phyloP scores from a whole-genome alignment of 495 filamentous ascomycete genomes.

The Tetracladium setigerum region DNA sequence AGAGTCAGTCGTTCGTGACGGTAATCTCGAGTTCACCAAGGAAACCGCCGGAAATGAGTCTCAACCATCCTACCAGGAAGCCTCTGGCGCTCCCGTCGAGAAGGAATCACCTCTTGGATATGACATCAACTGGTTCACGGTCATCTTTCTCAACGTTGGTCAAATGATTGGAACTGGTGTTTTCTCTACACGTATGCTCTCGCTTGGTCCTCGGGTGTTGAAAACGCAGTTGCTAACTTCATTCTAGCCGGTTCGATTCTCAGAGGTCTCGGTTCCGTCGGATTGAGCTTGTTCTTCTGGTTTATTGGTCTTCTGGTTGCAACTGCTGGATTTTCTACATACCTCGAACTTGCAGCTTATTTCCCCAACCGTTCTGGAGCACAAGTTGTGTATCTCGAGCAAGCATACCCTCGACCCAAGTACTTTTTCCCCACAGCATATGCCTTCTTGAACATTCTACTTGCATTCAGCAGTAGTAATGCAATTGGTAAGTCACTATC shows the following conservation, averaged over 20 bases:
- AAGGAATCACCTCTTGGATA: conserved; percentile 51
- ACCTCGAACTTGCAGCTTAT: conserved; percentile 53
- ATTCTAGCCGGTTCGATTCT: conserved; percentile 46
- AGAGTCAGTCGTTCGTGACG: conserved; percentile 25
- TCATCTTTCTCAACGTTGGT: conserved; percentile 54
- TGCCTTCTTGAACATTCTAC: conserved; percentile 48
- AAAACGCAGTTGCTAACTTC: not conserved
- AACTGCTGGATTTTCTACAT: conserved; percentile 40
- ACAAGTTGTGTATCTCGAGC: conserved; percentile 60
- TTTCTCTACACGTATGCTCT: conserved; percentile 52
- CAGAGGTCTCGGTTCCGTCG: conserved; percentile 48
- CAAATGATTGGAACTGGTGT: conserved; percentile 63
- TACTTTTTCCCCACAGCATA: conserved; percentile 56
- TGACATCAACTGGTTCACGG: conserved; percentile 44
- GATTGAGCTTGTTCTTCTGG: conserved; percentile 54
- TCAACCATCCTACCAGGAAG: conserved; percentile 52
- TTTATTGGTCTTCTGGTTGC: conserved; percentile 48
- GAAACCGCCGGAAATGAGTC: conserved; percentile 50
- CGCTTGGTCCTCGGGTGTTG: conserved; percentile 7
- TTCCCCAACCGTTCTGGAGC: conserved; percentile 59
- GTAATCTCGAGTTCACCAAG: conserved; percentile 40
- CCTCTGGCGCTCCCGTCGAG: conserved; percentile 55
- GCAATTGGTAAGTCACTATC: conserved; percentile 38
- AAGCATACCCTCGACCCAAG: conserved; percentile 52
- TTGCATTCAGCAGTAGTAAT: conserved; percentile 58